Conservation (phyloP, 2,329 filamentous ascomycete genomes). For the Xylaria hypoxylon region DNA sequence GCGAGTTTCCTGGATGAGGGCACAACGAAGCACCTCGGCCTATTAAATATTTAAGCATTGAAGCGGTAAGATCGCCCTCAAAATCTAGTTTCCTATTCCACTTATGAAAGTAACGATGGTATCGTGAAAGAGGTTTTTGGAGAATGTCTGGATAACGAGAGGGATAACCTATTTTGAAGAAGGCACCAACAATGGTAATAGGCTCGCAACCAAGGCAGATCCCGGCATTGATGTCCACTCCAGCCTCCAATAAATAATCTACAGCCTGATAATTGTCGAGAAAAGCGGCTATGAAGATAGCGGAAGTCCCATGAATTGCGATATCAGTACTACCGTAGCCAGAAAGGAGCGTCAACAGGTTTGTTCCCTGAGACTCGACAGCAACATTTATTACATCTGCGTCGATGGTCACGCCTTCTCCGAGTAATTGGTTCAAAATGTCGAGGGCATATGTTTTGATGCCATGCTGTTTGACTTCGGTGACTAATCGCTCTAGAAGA, state of each 20-base stretch:
- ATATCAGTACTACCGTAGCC: not conserved
- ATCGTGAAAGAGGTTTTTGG: not conserved
- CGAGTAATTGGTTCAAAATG: not conserved
- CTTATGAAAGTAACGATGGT: not conserved
- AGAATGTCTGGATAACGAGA: not conserved
- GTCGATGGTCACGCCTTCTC: not conserved
- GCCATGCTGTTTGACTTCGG: not conserved
- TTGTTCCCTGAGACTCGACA: not conserved
- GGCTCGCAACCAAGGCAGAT: not conserved
- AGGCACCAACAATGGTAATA: not conserved
- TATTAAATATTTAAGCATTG: constrained; percentile 3
- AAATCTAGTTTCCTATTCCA: not conserved
- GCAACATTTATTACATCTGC: not conserved
- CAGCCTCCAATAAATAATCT: not conserved
- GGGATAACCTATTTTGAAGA: not conserved
- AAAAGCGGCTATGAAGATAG: not conserved
- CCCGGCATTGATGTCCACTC: constrained; percentile 1
- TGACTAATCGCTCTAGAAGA: not conserved
- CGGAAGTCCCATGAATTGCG: not conserved
- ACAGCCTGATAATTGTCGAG: not conserved
- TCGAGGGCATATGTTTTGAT: not conserved
- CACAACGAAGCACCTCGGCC: constrained; percentile 1
- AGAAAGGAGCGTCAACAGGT: not conserved
- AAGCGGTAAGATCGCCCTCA: not conserved
- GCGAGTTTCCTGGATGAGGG: not conserved